A percentile compares a stretch with the other conserved stretches of the same genome.
phyloP scores from a whole-genome alignment of 140 eudicot genomes.

The Anethum foeniculum region DNA sequence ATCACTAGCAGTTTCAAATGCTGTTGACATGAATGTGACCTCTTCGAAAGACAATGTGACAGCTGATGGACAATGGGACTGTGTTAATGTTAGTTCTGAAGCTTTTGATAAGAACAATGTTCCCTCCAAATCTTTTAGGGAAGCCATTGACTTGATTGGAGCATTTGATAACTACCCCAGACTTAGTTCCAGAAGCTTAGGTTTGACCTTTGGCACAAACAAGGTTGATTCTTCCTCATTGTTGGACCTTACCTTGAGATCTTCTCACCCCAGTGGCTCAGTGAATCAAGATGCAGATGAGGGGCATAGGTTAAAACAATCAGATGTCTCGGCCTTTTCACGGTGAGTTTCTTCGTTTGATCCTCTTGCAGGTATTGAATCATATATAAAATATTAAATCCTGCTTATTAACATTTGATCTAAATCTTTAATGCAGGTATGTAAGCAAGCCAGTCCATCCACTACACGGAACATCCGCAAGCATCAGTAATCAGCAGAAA shows the following conservation, averaged over 20 bases:
- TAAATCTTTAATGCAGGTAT: constrained; percentile 37
- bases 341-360: constrained; percentile 40
- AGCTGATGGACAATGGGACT: constrained; percentile 28
- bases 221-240: constrained; percentile 43
- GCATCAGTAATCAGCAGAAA: constrained; percentile 52
- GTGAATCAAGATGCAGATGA: constrained; percentile 52
- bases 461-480: background rate
- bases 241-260: constrained; percentile 68
- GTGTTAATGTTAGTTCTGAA: constrained; percentile 12
- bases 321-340: constrained; percentile 35
- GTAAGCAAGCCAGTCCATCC: constrained; percentile 7
- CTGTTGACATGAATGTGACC: constrained; percentile 17
- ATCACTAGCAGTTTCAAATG: background rate
- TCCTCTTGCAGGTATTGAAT: background rate
- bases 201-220: constrained; percentile 25
- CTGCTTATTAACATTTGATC: background rate
- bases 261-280: constrained; percentile 57
- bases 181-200: constrained; percentile 28
- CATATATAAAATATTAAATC: background rate
- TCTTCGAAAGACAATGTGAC: constrained; percentile 26
- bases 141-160: constrained; percentile 82
- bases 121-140: constrained; percentile 32
- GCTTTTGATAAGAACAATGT: constrained; percentile 15
- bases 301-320: constrained; percentile 52
- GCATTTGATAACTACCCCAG: constrained; percentile 49